Base-by-base conservation (phyloP, 2,329 filamentous ascomycete genomes). In the Fusarium stilboides region DNA sequence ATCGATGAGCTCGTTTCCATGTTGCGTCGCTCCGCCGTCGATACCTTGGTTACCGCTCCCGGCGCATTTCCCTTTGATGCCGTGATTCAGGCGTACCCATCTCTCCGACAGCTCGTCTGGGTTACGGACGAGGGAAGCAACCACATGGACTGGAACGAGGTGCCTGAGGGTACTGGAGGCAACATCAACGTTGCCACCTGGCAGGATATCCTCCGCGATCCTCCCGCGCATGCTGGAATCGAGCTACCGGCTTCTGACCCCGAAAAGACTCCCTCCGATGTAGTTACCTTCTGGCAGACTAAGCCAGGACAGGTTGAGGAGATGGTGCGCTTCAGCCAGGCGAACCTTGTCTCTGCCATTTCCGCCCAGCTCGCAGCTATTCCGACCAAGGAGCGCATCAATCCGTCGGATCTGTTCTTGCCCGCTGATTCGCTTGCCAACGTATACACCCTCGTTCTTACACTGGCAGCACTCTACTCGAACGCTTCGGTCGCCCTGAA, bases 101-200 rank as follows among this genome's bases (percentile, higher is more conserved):
- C 87, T 37, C 85, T 99, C 45, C 90, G 90, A 65, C 89, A 94
- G 71, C 86, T 97, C 33, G 88, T 98, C 72, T 98, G 94, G 93
- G 94, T 98, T 14, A 94, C 97, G 7, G 95, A 98, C 74, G 88
- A 94, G 75, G 94, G 94, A 42, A 98, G 91, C 82, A 89, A 89
- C 72, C 95, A 98, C 77, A 92, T 99, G 86, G 94, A 97, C 80
- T 99, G 95, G 94, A 94, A 93, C 73, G 93, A 95, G 77, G 88
- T 94, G 3, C 94, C 94, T 13, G 88, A 91, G 75, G 91, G 92
- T 52, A 90, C 91, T 58, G 91, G 91, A 17, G 88, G 91, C 59
- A 89, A 86, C 65, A 85, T 97, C 64, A 92, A 92, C 57, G 92
- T 98, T 17, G 88, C 90, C n/a, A 96, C 95, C 15, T 99, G 95